Percentiles rank a stretch among this genome's conserved stretches.
Evolutionary conservation across 495 filamentous ascomycete genomes (phyloP).

Genomic region (Oidiodendron maius): DNA sequence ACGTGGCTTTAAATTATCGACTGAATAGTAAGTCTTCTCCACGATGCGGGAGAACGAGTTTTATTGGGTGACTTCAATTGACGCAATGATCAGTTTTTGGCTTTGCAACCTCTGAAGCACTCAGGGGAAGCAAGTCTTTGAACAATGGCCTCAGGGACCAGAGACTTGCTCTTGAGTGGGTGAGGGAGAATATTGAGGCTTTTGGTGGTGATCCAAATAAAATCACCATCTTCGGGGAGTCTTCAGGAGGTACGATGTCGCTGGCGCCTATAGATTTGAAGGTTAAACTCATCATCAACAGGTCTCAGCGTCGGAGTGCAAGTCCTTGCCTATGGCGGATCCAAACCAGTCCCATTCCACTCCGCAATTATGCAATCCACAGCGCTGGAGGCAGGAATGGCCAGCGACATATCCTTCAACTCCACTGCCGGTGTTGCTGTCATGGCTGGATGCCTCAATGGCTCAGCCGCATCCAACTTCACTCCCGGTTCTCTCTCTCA

Average conservation of each 20-base stretch:
- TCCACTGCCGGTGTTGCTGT: slow-evolving; percentile 56
- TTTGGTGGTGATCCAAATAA: slow-evolving; percentile 53
- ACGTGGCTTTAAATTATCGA: slow-evolving; percentile 59
- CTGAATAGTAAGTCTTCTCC: slow-evolving; percentile 32
- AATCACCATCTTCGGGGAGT: slow-evolving; percentile 44
- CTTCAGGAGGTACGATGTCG: slow-evolving; percentile 53
- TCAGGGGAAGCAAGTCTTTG: slow-evolving; percentile 55
- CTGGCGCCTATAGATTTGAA: background rate
- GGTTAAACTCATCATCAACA: slow-evolving; percentile 23
- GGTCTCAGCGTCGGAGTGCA: slow-evolving; percentile 53
- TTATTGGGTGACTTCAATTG: slow-evolving; percentile 3
- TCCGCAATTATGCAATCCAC: slow-evolving; percentile 18
- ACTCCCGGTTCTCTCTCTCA: slow-evolving; percentile 26
- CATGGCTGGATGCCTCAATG: slow-evolving; percentile 55
- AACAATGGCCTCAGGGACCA: slow-evolving; percentile 35
- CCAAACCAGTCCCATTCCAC: slow-evolving; percentile 25
- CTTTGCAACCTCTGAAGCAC: slow-evolving; percentile 52
- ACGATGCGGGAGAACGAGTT: slow-evolving; percentile 29
- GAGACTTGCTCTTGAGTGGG: slow-evolving; percentile 36
- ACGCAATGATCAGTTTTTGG: slow-evolving; percentile 49
- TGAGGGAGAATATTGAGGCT: slow-evolving; percentile 61
- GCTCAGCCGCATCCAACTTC: too few species aligned
- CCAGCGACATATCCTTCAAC: slow-evolving; percentile 58
- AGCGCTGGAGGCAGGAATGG: slow-evolving; percentile 35
- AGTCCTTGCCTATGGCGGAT: slow-evolving; percentile 57